phyloP scores from a whole-genome alignment of 352 stramenopile species.

The Phytopythium kandeliae region DNA sequence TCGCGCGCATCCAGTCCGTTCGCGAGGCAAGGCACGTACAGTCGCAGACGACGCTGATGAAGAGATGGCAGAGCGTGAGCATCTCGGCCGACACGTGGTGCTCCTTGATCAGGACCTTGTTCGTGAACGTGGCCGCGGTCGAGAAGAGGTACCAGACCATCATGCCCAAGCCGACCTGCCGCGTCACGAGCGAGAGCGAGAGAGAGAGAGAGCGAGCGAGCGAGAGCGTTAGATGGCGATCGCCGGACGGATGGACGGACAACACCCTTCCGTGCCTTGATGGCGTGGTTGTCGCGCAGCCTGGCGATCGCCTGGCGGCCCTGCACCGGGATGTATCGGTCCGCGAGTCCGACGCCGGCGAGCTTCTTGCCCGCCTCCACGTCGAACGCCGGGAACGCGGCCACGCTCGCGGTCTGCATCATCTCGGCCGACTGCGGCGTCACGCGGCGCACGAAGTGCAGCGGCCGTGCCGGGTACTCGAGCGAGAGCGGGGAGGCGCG shows the following conservation, averaged over 20 bases:
- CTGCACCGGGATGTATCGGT: slow-evolving; percentile 14
- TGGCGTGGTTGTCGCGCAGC: slow-evolving; percentile 25
- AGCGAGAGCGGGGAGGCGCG: slow-evolving; percentile 4
- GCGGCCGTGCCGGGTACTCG: slow-evolving; percentile 4
- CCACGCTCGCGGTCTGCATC: slow-evolving; percentile 17
- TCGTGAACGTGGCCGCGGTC: slow-evolving; percentile 73
- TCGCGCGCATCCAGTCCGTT: too few species aligned
- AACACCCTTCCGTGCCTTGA: slow-evolving; percentile 7
- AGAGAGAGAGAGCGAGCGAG: too few species aligned
- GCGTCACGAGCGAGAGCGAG: too few species aligned
- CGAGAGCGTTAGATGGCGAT: too few species aligned
- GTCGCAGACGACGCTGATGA: slow-evolving; percentile 72
- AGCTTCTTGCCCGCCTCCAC: slow-evolving; percentile 19
- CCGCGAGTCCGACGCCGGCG: slow-evolving; percentile 6
- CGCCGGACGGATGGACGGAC: too few species aligned
- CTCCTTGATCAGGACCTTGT: slow-evolving; percentile 86
- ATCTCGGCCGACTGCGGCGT: slow-evolving; percentile 4
- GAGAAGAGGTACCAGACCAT: slow-evolving; percentile 82
- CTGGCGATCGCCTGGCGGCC: slow-evolving; percentile 9
- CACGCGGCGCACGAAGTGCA: slow-evolving; percentile 6
- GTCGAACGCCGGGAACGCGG: slow-evolving; percentile 24
- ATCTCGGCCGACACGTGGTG: slow-evolving; percentile 80
- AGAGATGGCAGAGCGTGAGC: slow-evolving; percentile 82
- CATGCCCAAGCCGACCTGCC: slow-evolving; percentile 32
- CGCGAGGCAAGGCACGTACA: slow-evolving; percentile 48